A percentile compares a stretch with the other conserved stretches of the same genome.
These are phyloP conservation scores for Hypoxylon sp. DNA, from an alignment of 2,329 filamentous ascomycete species.

Conservation along the genomic window DNA sequence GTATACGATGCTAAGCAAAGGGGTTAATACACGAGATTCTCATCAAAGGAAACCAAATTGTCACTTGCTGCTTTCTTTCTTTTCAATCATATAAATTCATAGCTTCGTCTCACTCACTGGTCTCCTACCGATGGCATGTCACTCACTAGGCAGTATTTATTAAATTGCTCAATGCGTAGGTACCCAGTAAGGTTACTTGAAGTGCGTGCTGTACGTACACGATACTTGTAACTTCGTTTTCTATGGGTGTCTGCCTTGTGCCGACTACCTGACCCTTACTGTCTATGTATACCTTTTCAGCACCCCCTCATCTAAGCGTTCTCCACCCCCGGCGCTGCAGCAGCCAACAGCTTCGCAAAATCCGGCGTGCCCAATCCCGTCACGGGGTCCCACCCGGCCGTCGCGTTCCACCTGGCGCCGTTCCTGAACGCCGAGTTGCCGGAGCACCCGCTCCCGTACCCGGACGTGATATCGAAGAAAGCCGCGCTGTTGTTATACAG, in stretches of 20 bases:
- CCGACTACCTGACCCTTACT: not conserved
- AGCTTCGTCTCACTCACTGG: no score
- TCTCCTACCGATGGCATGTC: not conserved
- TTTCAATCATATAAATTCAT: not conserved
- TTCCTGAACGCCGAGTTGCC: constrained; percentile 43
- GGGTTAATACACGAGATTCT: not conserved
- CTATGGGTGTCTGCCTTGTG: not conserved
- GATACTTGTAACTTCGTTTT: not conserved
- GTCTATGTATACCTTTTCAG: no score
- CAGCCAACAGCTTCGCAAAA: constrained; percentile 46
- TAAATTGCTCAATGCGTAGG: not conserved
- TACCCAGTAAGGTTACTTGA: no score
- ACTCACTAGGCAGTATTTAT: not conserved
- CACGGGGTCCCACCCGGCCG: constrained; percentile 49
- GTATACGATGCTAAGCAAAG: not conserved
- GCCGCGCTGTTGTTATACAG: constrained; percentile 51
- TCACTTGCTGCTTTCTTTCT: not conserved
- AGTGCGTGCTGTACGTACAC: not conserved
- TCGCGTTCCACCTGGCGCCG: constrained; percentile 50
- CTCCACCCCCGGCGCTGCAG: constrained; percentile 46
- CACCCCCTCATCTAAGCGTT: constrained; percentile 37
- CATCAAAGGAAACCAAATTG: not conserved
- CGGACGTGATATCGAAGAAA: constrained; percentile 48
- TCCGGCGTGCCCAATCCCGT: constrained; percentile 51
- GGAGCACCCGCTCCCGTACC: constrained; percentile 47